Conservation (phyloP, 306 rosid species). For the Sicyos baderoa region DNA sequence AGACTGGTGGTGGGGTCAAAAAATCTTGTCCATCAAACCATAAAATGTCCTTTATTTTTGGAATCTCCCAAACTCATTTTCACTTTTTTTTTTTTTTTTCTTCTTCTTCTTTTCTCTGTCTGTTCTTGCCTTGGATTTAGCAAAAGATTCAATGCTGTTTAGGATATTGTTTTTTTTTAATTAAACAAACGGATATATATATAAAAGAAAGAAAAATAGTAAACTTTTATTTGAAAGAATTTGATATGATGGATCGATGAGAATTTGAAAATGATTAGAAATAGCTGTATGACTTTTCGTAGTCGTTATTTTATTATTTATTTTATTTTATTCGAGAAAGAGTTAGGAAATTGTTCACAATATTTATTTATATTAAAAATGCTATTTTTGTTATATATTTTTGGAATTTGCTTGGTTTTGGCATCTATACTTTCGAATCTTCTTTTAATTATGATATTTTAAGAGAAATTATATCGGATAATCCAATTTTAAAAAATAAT, state of each 20-base stretch:
- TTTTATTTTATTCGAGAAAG: background rate
- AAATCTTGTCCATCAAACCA: background rate
- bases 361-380: background rate
- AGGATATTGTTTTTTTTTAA: no score
- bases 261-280: background rate
- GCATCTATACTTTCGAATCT: no score
- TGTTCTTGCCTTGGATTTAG: slow-evolving; percentile 11
- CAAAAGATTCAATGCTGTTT: slow-evolving; percentile 12
- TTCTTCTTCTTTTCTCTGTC: background rate
- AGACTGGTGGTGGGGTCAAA: slow-evolving; percentile 10
- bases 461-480: no score
- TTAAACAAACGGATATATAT: no score
- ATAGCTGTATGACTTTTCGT: background rate
- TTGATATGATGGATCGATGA: background rate
- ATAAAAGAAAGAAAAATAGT: background rate
- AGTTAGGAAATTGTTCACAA: background rate
- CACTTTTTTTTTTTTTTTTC: background rate
- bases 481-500: no score
- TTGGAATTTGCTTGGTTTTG: no score
- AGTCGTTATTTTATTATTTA: background rate
- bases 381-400: no score
- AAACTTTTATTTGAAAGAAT: background rate
- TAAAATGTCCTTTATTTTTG: slow-evolving; percentile 16
- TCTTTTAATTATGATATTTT: no score
- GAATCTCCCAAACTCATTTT: slow-evolving; percentile 4